phyloP scores from a whole-genome alignment of 176 grass and related monocot genomes.

The Carex cristatella region DNA sequence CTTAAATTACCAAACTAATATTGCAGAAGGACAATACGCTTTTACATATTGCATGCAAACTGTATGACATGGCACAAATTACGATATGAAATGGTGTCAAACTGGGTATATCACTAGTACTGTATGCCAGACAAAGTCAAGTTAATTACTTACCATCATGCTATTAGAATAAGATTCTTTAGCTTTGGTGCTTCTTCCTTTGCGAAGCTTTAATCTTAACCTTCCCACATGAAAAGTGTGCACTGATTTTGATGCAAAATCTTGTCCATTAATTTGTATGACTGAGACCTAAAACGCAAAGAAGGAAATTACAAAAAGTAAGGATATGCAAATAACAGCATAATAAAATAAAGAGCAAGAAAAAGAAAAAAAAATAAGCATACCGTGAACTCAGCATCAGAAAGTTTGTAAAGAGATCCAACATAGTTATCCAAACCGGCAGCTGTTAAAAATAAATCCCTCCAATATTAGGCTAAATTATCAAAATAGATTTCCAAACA shows the following conservation, averaged over 20 bases:
- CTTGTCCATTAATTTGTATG: conserved; percentile 71
- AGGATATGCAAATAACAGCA: neutral
- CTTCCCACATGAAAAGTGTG: conserved; percentile 88
- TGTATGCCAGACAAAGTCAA: neutral
- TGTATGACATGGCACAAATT: neutral
- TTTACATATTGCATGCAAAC: neutral
- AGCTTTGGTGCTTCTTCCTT: conserved; percentile 88
- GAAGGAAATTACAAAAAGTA: conserved; percentile 22
- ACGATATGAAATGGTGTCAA: neutral
- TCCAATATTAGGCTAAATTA: neutral
- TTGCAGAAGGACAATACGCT: neutral
- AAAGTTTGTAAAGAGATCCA: conserved; percentile 53
- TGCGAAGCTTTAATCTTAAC: conserved; percentile 67
- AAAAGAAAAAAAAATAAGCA: neutral
- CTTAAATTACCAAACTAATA: neutral
- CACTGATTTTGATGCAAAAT: conserved; percentile 63
- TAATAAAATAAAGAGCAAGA: neutral
- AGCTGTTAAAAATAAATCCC: conserved; percentile 57
- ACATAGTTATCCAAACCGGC: conserved; percentile 73
- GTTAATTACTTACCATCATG: conserved; percentile 61
- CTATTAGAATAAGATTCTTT: conserved; percentile 75
- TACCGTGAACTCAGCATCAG: conserved; percentile 86
- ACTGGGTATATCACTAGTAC: neutral
- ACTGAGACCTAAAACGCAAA: conserved; percentile 60
- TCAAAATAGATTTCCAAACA: neutral